These are phyloP conservation scores for Pilobolus umbonatus DNA, from an alignment of 192 early-diverging fungal species.

Conservation along the genomic window DNA sequence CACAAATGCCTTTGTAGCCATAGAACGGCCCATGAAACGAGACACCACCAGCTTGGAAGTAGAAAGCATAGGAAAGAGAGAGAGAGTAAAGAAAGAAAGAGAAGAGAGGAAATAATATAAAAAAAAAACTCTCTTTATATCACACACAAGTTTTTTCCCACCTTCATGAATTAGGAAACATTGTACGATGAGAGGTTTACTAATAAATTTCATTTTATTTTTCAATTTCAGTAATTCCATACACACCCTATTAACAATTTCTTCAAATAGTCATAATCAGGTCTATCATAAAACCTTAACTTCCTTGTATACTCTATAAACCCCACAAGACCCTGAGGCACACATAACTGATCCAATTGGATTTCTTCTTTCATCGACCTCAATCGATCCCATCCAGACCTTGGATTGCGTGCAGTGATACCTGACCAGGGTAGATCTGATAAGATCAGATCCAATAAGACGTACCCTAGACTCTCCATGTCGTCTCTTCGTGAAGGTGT, in stretches of 20 bases:
- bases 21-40: no score
- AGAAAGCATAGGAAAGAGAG: neutral
- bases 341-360: constrained; percentile 64
- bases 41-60: no score
- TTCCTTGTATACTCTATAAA: constrained; percentile 70
- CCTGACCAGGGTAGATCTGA: constrained; percentile 83
- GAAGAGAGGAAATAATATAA: neutral
- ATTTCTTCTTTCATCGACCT: constrained; percentile 72
- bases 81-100: neutral
- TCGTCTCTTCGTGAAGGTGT: constrained; percentile 85
- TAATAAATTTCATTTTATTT: neutral
- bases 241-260: constrained; percentile 20
- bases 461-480: constrained; percentile 79
- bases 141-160: neutral
- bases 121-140: constrained; percentile 1
- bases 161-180: neutral
- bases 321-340: constrained; percentile 64
- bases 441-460: constrained; percentile 71
- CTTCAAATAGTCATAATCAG: constrained; percentile 74
- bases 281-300: constrained; percentile 73
- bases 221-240: constrained; percentile 12
- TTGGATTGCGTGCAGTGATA: constrained; percentile 73
- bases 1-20: constrained; percentile 38
- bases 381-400: constrained; percentile 86
- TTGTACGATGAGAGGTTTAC: neutral